phyloP scores from a whole-genome alignment of 2,329 filamentous ascomycete genomes.

The Pseudogymnoascus pannorum region DNA sequence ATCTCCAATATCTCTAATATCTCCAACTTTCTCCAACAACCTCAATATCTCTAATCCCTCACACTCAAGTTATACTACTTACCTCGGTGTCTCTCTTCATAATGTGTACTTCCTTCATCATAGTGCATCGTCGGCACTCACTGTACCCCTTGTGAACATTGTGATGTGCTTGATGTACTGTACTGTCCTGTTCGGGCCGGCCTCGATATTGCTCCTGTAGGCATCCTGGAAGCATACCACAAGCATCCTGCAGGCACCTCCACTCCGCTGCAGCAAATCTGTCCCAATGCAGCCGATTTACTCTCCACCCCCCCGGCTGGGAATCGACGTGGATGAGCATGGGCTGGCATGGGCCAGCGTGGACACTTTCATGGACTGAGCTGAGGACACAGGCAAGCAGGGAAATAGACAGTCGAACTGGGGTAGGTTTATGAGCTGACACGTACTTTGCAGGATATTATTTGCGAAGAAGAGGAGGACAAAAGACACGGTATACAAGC shows the following conservation, averaged over 20 bases:
- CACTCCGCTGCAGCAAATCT: neutral
- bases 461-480: neutral
- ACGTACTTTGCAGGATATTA: constrained; percentile 2
- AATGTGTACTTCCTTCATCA: neutral
- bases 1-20: neutral
- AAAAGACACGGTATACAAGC: constrained; percentile 3
- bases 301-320: neutral
- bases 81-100: neutral
- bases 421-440: neutral
- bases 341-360: neutral
- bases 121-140: neutral
- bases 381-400: neutral
- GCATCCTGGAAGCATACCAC: neutral
- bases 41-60: no score
- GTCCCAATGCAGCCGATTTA: neutral
- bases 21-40: neutral
- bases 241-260: constrained; percentile 2
- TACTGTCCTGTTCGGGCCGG: neutral
- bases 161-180: neutral
- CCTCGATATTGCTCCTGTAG: neutral
- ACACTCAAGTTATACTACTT: neutral
- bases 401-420: neutral
- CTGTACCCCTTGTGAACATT: neutral
- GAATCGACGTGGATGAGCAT: neutral
- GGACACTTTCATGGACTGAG: neutral